phyloP scores from a whole-genome alignment of 352 stramenopile species.

The Globisporangium carolinianum region DNA sequence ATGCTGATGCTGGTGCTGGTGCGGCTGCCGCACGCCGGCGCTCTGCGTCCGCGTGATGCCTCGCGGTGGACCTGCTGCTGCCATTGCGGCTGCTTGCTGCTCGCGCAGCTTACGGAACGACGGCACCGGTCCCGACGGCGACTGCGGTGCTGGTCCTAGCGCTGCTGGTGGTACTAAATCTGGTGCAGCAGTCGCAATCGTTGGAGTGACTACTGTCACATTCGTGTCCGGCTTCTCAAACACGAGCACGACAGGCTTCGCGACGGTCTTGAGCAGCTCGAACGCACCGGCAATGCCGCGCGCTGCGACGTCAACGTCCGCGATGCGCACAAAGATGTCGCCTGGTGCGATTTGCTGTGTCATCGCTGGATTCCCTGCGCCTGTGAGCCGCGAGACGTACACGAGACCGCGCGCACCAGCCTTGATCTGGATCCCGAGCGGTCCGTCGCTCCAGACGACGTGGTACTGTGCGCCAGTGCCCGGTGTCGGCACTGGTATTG shows the following conservation, averaged over 20 bases:
- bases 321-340: constrained; percentile 73
- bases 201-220: too few relatives aligned
- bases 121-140: constrained; percentile 21
- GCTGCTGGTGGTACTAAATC: too few relatives aligned
- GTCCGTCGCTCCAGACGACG: constrained; percentile 66
- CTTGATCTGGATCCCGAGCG: constrained; percentile 81
- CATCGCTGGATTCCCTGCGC: constrained; percentile 41
- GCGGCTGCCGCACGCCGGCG: constrained; percentile 4
- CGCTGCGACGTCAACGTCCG: constrained; percentile 56
- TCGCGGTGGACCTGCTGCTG: constrained; percentile 14
- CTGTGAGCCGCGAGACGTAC: constrained; percentile 71
- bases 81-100: constrained; percentile 5
- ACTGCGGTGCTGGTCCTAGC: neutral
- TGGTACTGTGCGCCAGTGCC: constrained; percentile 42
- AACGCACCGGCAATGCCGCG: constrained; percentile 69
- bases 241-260: constrained; percentile 75
- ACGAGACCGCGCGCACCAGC: constrained; percentile 49
- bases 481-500: too few relatives aligned
- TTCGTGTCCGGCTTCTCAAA: constrained; percentile 34
- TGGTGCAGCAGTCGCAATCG: too few relatives aligned
- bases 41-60: constrained; percentile 23
- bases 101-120: constrained; percentile 59
- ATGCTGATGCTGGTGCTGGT: neutral
- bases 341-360: constrained; percentile 49
- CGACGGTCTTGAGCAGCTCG: constrained; percentile 68